These are phyloP conservation scores for Orobanche coerulescens DNA, from an alignment of 257 asterid genomes.

Conservation along the genomic window DNA sequence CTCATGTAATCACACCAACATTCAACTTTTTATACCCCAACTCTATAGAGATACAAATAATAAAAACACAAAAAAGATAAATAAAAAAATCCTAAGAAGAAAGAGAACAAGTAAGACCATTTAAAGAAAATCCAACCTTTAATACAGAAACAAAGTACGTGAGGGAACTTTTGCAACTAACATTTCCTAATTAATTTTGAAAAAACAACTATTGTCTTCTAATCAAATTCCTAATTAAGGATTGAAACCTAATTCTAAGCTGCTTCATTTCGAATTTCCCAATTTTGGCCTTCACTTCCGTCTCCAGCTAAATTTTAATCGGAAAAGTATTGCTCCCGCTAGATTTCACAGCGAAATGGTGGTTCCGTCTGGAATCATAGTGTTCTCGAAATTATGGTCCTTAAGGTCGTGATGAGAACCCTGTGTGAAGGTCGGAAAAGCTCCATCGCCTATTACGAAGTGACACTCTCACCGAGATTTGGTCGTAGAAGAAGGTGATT, in stretches of 20 bases:
- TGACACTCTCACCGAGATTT: conserved; percentile 33
- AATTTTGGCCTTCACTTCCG: conserved; percentile 48
- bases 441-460: conserved; percentile 46
- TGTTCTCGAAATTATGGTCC: conserved; percentile 26
- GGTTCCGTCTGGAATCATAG: conserved; percentile 30
- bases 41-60: too few species aligned
- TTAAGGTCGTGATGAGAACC: conserved; percentile 34
- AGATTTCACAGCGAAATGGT: conserved; percentile 40
- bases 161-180: too few species aligned
- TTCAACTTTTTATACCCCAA: too few species aligned
- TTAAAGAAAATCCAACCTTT: too few species aligned
- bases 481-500: conserved; percentile 52
- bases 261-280: conserved; percentile 48
- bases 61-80: too few species aligned
- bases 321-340: conserved; percentile 43
- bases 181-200: too few species aligned
- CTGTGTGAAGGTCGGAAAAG: conserved; percentile 48
- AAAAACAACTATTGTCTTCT: too few species aligned
- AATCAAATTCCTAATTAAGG: too few species aligned
- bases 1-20: too few species aligned
- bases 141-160: too few species aligned
- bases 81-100: too few species aligned
- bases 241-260: conserved; percentile 50
- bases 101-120: too few species aligned
- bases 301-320: conserved; percentile 45